Percentiles rank a stretch among this genome's conserved stretches.
phyloP scores from a whole-genome alignment of 2,329 filamentous ascomycete species.

The Talaromyces sp. region DNA sequence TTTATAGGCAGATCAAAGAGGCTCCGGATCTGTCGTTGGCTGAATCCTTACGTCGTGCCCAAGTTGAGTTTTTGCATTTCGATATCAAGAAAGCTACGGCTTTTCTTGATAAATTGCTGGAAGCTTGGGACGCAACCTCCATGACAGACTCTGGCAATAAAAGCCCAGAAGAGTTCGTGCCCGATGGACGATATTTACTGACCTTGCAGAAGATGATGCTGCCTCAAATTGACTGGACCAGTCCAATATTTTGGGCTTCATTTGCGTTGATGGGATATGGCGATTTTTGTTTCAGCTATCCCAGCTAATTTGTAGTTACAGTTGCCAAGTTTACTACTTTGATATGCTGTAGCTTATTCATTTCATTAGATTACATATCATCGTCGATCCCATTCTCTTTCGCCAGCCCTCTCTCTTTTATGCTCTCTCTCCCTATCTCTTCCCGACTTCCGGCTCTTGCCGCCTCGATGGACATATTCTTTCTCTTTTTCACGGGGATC shows the following conservation, averaged over 20 bases:
- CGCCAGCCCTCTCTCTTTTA: slow-evolving; percentile 31
- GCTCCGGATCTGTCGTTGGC: slow-evolving; percentile 17
- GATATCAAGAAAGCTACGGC: slow-evolving; percentile 19
- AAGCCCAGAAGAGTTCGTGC: slow-evolving; percentile 22
- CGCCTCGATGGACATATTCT: slow-evolving; percentile 57
- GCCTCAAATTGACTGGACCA: slow-evolving; percentile 24
- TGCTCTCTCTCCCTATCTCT: slow-evolving; percentile 38
- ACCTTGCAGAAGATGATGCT: slow-evolving; percentile 23
- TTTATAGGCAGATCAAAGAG: slow-evolving; percentile 23
- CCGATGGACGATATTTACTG: slow-evolving; percentile 22
- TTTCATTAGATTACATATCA: slow-evolving; percentile 11
- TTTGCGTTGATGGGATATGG: slow-evolving; percentile 26
- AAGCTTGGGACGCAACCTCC: slow-evolving; percentile 15
- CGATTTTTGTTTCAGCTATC: slow-evolving; percentile 20
- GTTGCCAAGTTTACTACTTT: neutral
- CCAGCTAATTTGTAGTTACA: neutral
- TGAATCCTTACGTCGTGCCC: slow-evolving; percentile 20
- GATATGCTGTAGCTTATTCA: neutral
- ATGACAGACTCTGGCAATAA: neutral
- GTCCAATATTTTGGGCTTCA: slow-evolving; percentile 26
- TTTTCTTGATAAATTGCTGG: slow-evolving; percentile 23
- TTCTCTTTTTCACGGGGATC: slow-evolving; percentile 81
- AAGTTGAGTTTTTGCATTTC: slow-evolving; percentile 22
- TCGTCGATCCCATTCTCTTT: slow-evolving; percentile 36
- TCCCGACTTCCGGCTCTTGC: slow-evolving; percentile 55